Evolutionary conservation across 176 grass and related monocot species (phyloP), one percentile per base, ranked within the genome.

Genomic region (Avena insularis): DNA sequence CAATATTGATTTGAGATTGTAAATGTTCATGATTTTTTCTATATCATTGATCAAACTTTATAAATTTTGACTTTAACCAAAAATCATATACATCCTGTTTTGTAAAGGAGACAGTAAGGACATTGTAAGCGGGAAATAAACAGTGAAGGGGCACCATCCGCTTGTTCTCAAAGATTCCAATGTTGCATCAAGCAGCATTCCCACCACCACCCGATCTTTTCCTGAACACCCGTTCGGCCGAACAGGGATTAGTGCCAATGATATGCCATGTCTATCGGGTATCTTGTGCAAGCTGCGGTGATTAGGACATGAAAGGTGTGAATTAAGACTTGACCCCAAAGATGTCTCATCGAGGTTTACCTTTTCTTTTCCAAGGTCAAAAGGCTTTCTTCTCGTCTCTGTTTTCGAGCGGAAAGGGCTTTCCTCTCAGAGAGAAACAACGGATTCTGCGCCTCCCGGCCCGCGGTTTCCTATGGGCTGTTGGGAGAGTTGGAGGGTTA

Each of bases 231-330:
- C 40, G 54, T 38, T 31, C 64, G 46, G 48, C 57, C 29, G 35
- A 61, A 35, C 20, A 66, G 8, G 29, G 29, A 31, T 57, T 23
- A 20, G 57, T 11, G 55, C 9, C 8, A 68, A 27, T 8, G 53
- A 25, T 23, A 15, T 11, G 68, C 0, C 20, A 66, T 74, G 38
- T 19, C 36, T 20, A 21, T 62, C 27, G 13, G 4, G 25, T 14
- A 46, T 38, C 79, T 66, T 58, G 19, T 68, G 60, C 79, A n/a
- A 87, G 48, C 20, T 67, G 58, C 9, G 4, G 36, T 25, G 71
- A 83, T 70, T 78, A 50, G 9, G 86, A 89, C 65, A 14, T 29
- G 12, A 40, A 82, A 88, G 67, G 31, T 17, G 53, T 19, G 74
- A 61, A 45, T 60, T 38, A 49, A 56, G 70, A 74, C 36, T 36